These are phyloP conservation scores for Talaromyces amestolkiae DNA, from an alignment of 2,329 filamentous ascomycete species.

Conservation along the genomic window DNA sequence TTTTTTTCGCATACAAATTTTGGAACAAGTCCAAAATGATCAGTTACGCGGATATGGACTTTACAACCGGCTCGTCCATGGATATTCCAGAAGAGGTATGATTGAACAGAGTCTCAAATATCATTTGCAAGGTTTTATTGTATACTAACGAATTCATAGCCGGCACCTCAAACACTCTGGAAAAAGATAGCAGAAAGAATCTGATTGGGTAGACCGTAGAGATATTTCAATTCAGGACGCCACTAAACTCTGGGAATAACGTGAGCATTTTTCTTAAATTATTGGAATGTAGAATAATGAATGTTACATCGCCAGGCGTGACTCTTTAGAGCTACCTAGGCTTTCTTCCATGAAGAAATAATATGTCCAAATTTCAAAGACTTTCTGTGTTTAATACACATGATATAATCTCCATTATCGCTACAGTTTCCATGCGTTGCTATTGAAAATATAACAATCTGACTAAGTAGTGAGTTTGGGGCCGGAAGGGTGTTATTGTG, in stretches of 20 bases:
- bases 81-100: constrained; percentile 22
- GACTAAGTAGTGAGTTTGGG: too few relatives aligned
- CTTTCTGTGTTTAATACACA: too few relatives aligned
- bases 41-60: constrained; percentile 25
- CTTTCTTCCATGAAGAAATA: too few relatives aligned
- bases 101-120: neutral
- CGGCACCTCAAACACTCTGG: neutral
- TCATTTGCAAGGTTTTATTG: neutral
- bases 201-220: neutral
- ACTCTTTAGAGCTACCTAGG: too few relatives aligned
- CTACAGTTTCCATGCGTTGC: too few relatives aligned
- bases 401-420: too few relatives aligned
- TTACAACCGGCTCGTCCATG: constrained; percentile 25
- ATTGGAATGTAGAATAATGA: too few relatives aligned
- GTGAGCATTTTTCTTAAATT: too few relatives aligned
- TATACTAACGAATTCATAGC: neutral
- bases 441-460: too few relatives aligned
- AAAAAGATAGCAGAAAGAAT: neutral
- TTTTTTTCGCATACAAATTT: constrained; percentile 25
- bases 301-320: too few relatives aligned
- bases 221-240: neutral
- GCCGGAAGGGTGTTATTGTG: too few relatives aligned
- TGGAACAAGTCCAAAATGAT: constrained; percentile 25
- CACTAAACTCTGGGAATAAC: neutral
- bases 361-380: too few relatives aligned